Conservation (phyloP, 2,329 filamentous ascomycete genomes). For the Phaeophleospora eucalypticola region DNA sequence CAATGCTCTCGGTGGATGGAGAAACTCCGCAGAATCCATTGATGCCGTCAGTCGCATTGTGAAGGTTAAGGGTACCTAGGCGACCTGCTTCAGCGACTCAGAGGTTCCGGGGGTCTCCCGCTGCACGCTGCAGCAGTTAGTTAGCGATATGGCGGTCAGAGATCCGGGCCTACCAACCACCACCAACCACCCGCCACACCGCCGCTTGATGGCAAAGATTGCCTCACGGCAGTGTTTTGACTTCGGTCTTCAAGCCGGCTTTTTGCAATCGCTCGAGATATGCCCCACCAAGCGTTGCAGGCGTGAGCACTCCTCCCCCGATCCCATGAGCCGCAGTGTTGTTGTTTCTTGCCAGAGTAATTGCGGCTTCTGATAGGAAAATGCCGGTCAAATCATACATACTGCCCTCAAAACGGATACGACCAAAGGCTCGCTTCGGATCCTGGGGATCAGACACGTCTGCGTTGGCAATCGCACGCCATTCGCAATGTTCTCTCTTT, state of each 20-base stretch:
- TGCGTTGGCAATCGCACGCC: constrained; percentile 60
- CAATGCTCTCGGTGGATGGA: background rate
- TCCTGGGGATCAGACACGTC: constrained; percentile 46
- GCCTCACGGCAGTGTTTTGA: constrained; percentile 30
- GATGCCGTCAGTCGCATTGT: background rate
- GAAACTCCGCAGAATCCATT: too few species aligned
- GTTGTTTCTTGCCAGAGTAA: constrained; percentile 58
- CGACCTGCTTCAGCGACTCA: constrained; percentile 1
- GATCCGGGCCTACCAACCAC: constrained; percentile 9
- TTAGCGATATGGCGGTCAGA: constrained; percentile 10
- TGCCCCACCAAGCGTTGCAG: constrained; percentile 64
- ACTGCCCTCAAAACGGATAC: constrained; percentile 55
- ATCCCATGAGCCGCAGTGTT: constrained; percentile 51
- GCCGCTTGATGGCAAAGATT: constrained; percentile 1
- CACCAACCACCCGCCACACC: constrained; percentile 12
- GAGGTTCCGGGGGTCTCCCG: constrained; percentile 1
- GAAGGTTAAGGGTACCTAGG: constrained; percentile 1
- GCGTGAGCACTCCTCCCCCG: constrained; percentile 66
- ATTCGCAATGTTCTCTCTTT: constrained; percentile 59
- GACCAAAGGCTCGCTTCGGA: constrained; percentile 52
- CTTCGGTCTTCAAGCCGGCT: constrained; percentile 60
- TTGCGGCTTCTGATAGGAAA: constrained; percentile 60
- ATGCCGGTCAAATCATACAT: constrained; percentile 66
- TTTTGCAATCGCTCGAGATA: constrained; percentile 61
- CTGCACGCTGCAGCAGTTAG: background rate